Evolutionary conservation across 2,329 filamentous ascomycete species (phyloP).

Genomic region (Ceratocystis huliohia): DNA sequence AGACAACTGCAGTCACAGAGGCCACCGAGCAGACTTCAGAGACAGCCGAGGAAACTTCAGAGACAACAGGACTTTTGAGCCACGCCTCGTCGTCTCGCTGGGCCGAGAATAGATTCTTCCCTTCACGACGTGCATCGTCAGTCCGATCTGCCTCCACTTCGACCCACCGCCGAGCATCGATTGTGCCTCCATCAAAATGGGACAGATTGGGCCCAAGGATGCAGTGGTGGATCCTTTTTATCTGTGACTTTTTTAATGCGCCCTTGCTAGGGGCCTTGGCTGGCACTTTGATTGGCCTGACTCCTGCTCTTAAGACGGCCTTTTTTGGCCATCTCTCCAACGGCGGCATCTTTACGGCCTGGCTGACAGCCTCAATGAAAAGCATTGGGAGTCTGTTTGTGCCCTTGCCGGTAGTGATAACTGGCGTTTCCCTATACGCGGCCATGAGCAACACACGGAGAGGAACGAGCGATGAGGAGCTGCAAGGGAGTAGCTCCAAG

Average conservation of each 20-base stretch:
- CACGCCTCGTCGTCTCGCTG: constrained; percentile 1
- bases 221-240: constrained; percentile 29
- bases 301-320: constrained; percentile 44
- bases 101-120: constrained; percentile 2
- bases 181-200: not conserved
- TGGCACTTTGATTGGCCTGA: constrained; percentile 47
- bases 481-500: constrained; percentile 29
- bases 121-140: constrained; percentile 14
- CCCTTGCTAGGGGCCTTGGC: constrained; percentile 47
- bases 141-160: constrained; percentile 20
- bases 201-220: constrained; percentile 17
- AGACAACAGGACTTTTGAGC: not conserved
- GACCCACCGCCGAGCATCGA: constrained; percentile 5
- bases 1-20: not conserved
- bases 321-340: constrained; percentile 47
- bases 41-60: not conserved
- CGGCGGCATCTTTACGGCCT: constrained; percentile 53
- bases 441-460: constrained; percentile 29
- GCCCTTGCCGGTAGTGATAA: constrained; percentile 50
- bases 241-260: constrained; percentile 44
- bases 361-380: constrained; percentile 49
- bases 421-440: constrained; percentile 51
- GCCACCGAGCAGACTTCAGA: not conserved
- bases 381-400: constrained; percentile 54
- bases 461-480: constrained; percentile 22